Conservation (phyloP, 352 stramenopile genomes). For the Phytophthora europaea region DNA sequence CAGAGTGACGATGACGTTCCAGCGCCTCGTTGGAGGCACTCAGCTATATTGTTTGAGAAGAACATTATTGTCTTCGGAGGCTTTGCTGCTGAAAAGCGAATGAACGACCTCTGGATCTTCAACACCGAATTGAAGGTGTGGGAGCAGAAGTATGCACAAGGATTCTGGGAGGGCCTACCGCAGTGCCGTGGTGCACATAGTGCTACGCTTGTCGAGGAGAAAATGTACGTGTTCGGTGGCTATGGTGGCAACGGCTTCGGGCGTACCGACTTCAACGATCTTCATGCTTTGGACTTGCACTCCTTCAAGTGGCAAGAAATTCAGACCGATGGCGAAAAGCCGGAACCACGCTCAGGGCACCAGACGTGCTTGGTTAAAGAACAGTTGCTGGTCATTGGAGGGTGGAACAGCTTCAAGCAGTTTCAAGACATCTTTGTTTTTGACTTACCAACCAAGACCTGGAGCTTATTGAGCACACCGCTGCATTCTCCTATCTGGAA, state of each 20-base stretch:
- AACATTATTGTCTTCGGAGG: conserved; percentile 96
- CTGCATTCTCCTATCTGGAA: conserved; percentile 93
- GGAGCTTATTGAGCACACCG: conserved; percentile 74
- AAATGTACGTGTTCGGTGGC: conserved; percentile 96
- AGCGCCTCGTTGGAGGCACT: conserved; percentile 87
- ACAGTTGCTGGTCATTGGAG: conserved; percentile 95
- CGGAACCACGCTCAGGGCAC: conserved; percentile 94
- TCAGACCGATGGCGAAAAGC: conserved; percentile 88
- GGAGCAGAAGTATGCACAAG: conserved; percentile 91
- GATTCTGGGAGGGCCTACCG: conserved; percentile 92
- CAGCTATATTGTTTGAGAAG: conserved; percentile 82
- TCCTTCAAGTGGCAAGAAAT: conserved; percentile 94
- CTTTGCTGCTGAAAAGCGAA: conserved; percentile 93
- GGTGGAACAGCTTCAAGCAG: conserved; percentile 96
- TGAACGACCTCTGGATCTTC: conserved; percentile 98
- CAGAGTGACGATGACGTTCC: conserved; percentile 67
- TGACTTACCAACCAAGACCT: conserved; percentile 88
- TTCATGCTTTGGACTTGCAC: conserved; percentile 92
- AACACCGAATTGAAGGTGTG: conserved; percentile 94
- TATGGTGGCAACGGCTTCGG: conserved; percentile 97
- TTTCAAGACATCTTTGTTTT: conserved; percentile 97
- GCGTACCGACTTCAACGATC: conserved; percentile 96
- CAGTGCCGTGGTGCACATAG: conserved; percentile 94
- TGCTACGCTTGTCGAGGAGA: conserved; percentile 87
- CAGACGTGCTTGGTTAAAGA: conserved; percentile 92